Conservation (phyloP, 2,329 filamentous ascomycete species). For the Apiospora marii region DNA sequence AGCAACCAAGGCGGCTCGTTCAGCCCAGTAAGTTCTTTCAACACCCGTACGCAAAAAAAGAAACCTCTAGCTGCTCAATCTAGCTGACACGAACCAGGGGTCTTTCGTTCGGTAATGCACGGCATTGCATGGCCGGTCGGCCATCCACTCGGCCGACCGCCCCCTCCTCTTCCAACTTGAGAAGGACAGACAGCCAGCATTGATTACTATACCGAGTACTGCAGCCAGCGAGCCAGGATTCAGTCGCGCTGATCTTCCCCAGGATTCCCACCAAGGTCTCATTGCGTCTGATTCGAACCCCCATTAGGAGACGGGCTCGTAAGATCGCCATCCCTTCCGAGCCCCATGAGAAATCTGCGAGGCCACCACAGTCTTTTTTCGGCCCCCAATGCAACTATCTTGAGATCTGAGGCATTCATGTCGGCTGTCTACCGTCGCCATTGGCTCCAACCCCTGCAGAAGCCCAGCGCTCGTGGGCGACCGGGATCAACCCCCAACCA, state of each 20-base stretch:
- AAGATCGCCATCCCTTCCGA: slow-evolving; percentile 3
- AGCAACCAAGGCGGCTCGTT: background rate
- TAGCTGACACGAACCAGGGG: slow-evolving; percentile 1
- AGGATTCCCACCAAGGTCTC: slow-evolving; percentile 3
- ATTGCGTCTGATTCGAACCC: background rate
- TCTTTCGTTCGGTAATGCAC: background rate
- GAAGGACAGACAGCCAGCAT: background rate
- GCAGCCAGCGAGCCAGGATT: background rate
- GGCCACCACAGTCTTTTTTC: background rate
- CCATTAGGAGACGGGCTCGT: background rate
- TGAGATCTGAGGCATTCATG: background rate
- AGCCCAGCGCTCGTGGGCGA: slow-evolving; percentile 3
- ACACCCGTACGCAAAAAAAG: background rate
- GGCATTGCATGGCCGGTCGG: background rate
- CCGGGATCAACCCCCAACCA: background rate
- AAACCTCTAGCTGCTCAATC: background rate
- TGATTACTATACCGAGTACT: slow-evolving; percentile 7
- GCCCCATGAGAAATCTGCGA: slow-evolving; percentile 2
- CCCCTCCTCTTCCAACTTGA: background rate
- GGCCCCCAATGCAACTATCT: slow-evolving; percentile 17
- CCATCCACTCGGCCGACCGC: background rate
- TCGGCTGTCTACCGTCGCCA: background rate
- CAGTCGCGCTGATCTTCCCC: background rate
- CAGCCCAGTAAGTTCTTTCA: background rate
- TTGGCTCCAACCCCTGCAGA: slow-evolving; percentile 13